These are phyloP conservation scores for Ascocoryne sarcoides DNA, from an alignment of 2,329 filamentous ascomycete genomes.

Conservation along the genomic window DNA sequence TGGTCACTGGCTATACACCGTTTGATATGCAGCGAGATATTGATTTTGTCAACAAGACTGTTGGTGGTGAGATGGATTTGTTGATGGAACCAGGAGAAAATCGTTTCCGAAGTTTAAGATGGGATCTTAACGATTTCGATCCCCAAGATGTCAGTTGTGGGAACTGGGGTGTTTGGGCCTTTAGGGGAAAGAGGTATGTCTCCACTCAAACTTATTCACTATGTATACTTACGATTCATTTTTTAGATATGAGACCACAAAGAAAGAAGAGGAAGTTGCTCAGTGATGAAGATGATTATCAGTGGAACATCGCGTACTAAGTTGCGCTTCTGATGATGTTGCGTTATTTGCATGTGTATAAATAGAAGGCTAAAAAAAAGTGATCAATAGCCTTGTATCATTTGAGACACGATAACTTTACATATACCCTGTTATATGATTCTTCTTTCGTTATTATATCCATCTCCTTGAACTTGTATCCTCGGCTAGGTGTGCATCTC, in stretches of 20 bases:
- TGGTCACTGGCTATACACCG: constrained; percentile 93
- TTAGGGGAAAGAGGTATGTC: constrained; percentile 85
- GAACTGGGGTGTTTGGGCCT: constrained; percentile 96
- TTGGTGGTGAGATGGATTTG: constrained; percentile 83
- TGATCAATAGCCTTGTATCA: no score
- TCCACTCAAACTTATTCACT: no score
- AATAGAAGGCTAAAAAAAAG: no score
- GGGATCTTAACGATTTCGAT: constrained; percentile 95
- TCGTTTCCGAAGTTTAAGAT: constrained; percentile 81
- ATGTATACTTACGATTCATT: constrained; percentile 13
- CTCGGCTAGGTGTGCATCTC: no score
- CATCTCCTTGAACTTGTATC: no score
- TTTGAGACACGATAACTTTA: no score
- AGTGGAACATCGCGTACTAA: no score
- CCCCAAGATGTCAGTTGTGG: constrained; percentile 90
- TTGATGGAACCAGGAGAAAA: constrained; percentile 91
- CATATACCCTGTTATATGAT: no score
- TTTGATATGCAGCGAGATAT: constrained; percentile 91
- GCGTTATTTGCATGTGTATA: no score
- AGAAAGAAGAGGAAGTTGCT: constrained; percentile 30
- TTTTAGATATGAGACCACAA: constrained; percentile 28
- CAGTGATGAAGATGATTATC: no score
- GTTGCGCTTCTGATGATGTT: no score
- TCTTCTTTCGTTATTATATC: no score
- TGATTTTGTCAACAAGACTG: constrained; percentile 79